phyloP scores from a whole-genome alignment of 345 rosid species.

The Linum lewisii region DNA sequence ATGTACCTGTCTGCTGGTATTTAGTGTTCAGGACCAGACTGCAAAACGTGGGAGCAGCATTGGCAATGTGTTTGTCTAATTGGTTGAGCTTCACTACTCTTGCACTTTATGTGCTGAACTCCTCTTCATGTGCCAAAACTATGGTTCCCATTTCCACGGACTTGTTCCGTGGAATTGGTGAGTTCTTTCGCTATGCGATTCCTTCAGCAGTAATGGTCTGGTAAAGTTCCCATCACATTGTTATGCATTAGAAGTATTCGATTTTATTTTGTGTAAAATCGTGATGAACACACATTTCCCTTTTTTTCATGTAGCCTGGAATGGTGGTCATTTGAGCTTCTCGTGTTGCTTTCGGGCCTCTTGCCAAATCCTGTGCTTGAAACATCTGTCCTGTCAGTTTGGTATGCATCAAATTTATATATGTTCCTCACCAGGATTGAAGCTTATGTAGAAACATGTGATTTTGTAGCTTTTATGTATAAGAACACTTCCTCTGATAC shows the following conservation, averaged over 20 bases:
- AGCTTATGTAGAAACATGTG: neutral
- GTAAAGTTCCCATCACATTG: constrained; percentile 21
- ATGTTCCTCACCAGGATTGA: no score
- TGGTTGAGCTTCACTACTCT: constrained; percentile 50
- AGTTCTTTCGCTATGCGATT: constrained; percentile 57
- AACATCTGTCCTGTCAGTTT: constrained; percentile 76
- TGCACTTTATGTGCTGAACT: constrained; percentile 37
- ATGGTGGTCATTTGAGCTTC: constrained; percentile 94
- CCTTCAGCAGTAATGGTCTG: constrained; percentile 68
- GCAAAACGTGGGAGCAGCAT: constrained; percentile 39
- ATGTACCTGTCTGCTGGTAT: constrained; percentile 46
- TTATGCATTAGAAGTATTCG: neutral
- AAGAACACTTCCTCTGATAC: neutral
- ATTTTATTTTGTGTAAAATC: neutral
- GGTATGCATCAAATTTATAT: constrained; percentile 36
- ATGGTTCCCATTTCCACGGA: constrained; percentile 32
- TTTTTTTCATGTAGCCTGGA: constrained; percentile 48
- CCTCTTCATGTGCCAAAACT: constrained; percentile 37
- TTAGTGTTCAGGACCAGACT: constrained; percentile 43
- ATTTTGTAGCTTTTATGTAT: neutral
- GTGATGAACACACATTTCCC: neutral
- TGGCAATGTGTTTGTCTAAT: constrained; percentile 34
- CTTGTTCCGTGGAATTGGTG: constrained; percentile 36
- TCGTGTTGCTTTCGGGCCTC: constrained; percentile 72
- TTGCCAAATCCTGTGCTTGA: constrained; percentile 79